Evolutionary conservation across 108 stramenopile genomes (phyloP).

Genomic region (Cylindrotheca closterium): DNA sequence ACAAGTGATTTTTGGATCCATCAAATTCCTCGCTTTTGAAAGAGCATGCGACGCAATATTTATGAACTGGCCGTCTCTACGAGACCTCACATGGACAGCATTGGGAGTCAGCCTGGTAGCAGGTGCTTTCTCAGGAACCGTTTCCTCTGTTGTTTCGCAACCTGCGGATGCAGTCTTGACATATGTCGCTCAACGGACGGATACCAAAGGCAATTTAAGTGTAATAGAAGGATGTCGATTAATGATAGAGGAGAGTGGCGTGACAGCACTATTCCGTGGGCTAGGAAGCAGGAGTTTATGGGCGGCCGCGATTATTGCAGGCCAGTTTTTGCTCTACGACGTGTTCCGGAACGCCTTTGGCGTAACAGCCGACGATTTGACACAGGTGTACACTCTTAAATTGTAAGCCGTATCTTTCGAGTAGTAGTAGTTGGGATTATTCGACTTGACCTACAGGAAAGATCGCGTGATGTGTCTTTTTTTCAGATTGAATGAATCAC

Average conservation of each 20-base stretch:
- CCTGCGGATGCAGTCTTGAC: constrained; percentile 88
- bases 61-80: constrained; percentile 46
- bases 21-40: constrained; percentile 95
- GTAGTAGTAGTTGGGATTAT: too few species aligned
- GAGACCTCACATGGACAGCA: constrained; percentile 65
- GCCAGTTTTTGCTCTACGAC: constrained; percentile 94
- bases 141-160: constrained; percentile 86
- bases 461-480: too few species aligned
- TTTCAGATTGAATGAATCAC: too few species aligned
- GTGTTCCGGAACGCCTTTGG: constrained; percentile 81
- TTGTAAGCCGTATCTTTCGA: too few species aligned
- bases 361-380: constrained; percentile 78
- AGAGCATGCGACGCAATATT: constrained; percentile 78
- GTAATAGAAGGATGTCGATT: constrained; percentile 57
- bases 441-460: too few species aligned
- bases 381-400: constrained; percentile 58
- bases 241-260: constrained; percentile 77
- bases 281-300: constrained; percentile 89
- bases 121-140: constrained; percentile 83
- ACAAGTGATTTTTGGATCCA: constrained; percentile 92
- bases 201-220: constrained; percentile 27
- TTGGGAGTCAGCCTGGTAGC: constrained; percentile 82
- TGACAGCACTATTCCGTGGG: constrained; percentile 79
- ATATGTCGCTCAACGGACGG: constrained; percentile 65
- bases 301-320: constrained; percentile 88